phyloP scores from a whole-genome alignment of 2,329 filamentous ascomycete genomes.

The Drechslerella stenobrocha region DNA sequence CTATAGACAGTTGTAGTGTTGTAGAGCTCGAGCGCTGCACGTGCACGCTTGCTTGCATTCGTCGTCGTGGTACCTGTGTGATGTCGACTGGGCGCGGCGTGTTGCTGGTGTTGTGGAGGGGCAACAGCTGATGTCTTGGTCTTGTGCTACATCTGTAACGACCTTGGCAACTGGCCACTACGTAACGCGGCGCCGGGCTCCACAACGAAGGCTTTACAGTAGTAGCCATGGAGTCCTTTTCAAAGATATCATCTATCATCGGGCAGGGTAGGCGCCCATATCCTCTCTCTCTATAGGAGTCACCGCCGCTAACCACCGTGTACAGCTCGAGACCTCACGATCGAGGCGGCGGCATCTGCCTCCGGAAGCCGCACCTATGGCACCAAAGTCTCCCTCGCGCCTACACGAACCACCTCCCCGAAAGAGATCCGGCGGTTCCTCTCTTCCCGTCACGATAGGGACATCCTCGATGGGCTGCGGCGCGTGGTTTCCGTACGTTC shows the following conservation, averaged over 20 bases:
- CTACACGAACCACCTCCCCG: slow-evolving; percentile 69
- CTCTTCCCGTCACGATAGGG: slow-evolving; percentile 88
- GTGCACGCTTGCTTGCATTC: too few relatives aligned
- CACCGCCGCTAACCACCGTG: slow-evolving; percentile 11
- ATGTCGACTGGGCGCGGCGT: too few relatives aligned
- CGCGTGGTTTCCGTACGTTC: slow-evolving; percentile 79
- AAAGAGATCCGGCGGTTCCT: slow-evolving; percentile 90
- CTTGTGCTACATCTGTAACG: too few relatives aligned
- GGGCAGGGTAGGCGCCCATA: slow-evolving; percentile 73
- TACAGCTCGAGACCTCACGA: slow-evolving; percentile 88
- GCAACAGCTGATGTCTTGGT: too few relatives aligned
- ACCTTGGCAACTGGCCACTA: too few relatives aligned
- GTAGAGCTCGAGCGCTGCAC: too few relatives aligned
- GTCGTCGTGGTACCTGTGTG: too few relatives aligned
- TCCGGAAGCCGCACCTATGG: slow-evolving; percentile 59
- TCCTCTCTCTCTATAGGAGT: slow-evolving; percentile 9
- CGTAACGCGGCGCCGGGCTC: not conserved
- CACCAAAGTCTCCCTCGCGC: slow-evolving; percentile 58
- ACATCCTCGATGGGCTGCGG: slow-evolving; percentile 87
- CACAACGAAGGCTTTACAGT: not conserved
- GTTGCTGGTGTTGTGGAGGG: too few relatives aligned
- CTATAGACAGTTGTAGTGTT: too few relatives aligned
- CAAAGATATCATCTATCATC: slow-evolving; percentile 87
- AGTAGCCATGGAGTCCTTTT: slow-evolving; percentile 86
- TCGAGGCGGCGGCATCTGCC: slow-evolving; percentile 92